These are phyloP conservation scores for Cichorium intybus DNA, from an alignment of 140 eudicot species.

Conservation along the genomic window DNA sequence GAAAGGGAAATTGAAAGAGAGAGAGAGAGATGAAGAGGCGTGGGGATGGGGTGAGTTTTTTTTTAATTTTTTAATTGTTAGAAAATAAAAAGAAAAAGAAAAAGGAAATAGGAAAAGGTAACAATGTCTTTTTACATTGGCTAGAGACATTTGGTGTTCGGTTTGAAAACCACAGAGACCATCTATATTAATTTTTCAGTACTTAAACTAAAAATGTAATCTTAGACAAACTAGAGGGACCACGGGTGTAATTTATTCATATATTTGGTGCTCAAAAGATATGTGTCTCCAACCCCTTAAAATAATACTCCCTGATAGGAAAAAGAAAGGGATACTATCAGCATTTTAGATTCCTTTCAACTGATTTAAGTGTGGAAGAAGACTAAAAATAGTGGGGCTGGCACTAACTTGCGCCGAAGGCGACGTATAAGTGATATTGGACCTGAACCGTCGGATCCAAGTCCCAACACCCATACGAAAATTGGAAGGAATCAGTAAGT, in stretches of 20 bases:
- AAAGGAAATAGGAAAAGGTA: too few species aligned
- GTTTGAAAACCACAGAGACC: too few species aligned
- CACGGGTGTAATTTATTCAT: neutral
- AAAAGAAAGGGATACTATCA: neutral
- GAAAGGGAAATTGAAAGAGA: too few species aligned
- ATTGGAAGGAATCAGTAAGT: constrained; percentile 30
- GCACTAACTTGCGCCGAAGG: constrained; percentile 45
- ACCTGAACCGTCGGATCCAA: constrained; percentile 36
- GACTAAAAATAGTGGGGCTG: constrained; percentile 30
- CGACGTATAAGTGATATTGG: constrained; percentile 32
- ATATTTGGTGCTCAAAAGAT: neutral
- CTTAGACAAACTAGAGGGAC: too few species aligned
- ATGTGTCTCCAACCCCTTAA: constrained; percentile 15
- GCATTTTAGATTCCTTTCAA: constrained; percentile 17
- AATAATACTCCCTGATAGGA: neutral
- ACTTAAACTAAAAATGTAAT: too few species aligned
- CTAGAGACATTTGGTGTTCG: too few species aligned
- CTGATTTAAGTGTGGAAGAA: constrained; percentile 29
- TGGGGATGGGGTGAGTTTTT: too few species aligned
- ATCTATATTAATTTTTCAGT: too few species aligned
- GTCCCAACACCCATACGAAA: constrained; percentile 4
- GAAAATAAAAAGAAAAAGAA: too few species aligned
- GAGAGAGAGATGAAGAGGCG: too few species aligned
- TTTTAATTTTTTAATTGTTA: too few species aligned
- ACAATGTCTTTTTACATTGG: too few species aligned